A percentile compares a stretch with the other conserved stretches of the same genome.
phyloP scores from a whole-genome alignment of 768 basidiomycete species.

The Dendrothele bispora region DNA sequence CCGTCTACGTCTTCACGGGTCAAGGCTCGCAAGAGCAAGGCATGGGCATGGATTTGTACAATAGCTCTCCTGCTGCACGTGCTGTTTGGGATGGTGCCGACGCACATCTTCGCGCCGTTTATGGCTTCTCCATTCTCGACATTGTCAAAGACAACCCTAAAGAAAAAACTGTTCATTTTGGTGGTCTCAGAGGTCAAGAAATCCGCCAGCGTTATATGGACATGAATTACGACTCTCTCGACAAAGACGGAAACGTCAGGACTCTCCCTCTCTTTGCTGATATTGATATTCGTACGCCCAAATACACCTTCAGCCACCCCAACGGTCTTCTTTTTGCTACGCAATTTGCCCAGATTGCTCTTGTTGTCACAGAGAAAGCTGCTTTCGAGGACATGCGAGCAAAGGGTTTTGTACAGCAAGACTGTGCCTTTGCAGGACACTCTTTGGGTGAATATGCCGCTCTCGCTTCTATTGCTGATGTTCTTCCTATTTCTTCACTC shows the following conservation, averaged over 20 bases:
- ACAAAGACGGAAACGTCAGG: slow-evolving; percentile 94
- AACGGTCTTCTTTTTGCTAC: slow-evolving; percentile 95
- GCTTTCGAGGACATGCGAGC: slow-evolving; percentile 98
- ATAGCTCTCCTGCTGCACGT: slow-evolving; percentile 86
- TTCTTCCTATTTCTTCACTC: slow-evolving; percentile 90
- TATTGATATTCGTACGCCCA: slow-evolving; percentile 90
- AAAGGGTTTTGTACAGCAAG: slow-evolving; percentile 91
- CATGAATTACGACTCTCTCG: slow-evolving; percentile 97
- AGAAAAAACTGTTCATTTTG: slow-evolving; percentile 97
- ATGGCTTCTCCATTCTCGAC: slow-evolving; percentile 98
- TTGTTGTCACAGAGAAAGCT: slow-evolving; percentile 97
- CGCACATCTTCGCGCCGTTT: slow-evolving; percentile 87
- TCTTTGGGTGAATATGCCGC: slow-evolving; percentile 99
- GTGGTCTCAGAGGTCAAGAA: slow-evolving; percentile 98
- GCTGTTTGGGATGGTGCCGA: slow-evolving; percentile 98
- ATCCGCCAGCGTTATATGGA: slow-evolving; percentile 99
- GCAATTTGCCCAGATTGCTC: slow-evolving; percentile 97
- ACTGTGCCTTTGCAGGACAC: slow-evolving; percentile 95
- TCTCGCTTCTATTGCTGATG: slow-evolving; percentile 95
- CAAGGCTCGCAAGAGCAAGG: slow-evolving; percentile 98
- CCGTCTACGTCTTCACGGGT: slow-evolving; percentile 97
- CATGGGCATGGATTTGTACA: slow-evolving; percentile 99
- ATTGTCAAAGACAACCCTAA: slow-evolving; percentile 99
- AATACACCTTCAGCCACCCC: slow-evolving; percentile 98
- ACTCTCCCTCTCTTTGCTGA: slow-evolving; percentile 95